Base-by-base conservation (phyloP, 345 rosid species). In the Linum tenue region DNA sequence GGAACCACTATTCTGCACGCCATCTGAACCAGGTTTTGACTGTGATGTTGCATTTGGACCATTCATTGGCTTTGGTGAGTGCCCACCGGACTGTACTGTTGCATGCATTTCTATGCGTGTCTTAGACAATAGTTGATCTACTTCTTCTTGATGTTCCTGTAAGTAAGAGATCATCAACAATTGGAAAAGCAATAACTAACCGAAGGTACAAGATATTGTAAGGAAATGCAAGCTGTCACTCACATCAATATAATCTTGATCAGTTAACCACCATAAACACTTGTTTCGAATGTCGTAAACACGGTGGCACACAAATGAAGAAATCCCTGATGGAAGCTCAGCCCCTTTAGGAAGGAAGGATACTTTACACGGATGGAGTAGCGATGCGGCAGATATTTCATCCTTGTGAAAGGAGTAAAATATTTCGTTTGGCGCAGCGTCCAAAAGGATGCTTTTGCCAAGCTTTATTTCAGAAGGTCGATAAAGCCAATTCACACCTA, bases 311-410 rank as follows among this genome's bases (percentile, higher is more conserved):
- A 62, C 64, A 62, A 62, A 62, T 15, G 64, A 62, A n/a, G 48
- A 39, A 36, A 62, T 16, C 64, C 64, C 64, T 62, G 64, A 39
- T 38, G 64, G 64, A 62, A 62, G 64, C 42, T 62, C 64, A 41
- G 22, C 64, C 9, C 48, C 64, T 62, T 41, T 62, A 3, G 48
- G 51, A 62, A 62, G 64, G 51, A 62, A 62, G 16, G 64, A 41
- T 40, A 62, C 64, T 62, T 62, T 62, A 41, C 64, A 62, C 64
- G 64, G 64, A 62, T 62, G 64, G n/a, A 62, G 64, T 62, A 62
- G 42, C 5, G 51, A 62, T 22, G 50, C 64, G 17, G 51, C 22
- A 62, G 64, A 43, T 38, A 39, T 39, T 5, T 39, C 64, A 62
- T 62, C 64, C 64, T 62, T 39, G 42, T 41, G 50, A 62, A 62